Evolutionary conservation across 768 basidiomycete species (phyloP).

Genomic region (Collybiopsis luxurians): DNA sequence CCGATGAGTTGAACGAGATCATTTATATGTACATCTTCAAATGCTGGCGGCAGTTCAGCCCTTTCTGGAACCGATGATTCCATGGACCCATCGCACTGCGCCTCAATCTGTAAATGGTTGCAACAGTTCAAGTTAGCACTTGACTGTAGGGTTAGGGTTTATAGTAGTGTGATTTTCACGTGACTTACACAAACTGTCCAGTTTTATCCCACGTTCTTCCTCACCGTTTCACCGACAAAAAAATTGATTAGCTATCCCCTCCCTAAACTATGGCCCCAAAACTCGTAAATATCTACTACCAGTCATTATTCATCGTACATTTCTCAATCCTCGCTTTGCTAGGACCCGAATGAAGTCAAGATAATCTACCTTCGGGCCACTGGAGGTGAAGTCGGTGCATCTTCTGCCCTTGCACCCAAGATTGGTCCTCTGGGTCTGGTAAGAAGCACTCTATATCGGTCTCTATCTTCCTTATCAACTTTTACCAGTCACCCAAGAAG

Average conservation of each 20-base stretch:
- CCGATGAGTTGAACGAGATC: conserved; percentile 87
- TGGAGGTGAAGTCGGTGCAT: conserved; percentile 99
- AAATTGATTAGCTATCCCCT: conserved; percentile 8
- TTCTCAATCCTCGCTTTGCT: conserved; percentile 6
- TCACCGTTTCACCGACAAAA: neutral
- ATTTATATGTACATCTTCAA: conserved; percentile 83
- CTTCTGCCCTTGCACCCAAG: conserved; percentile 97
- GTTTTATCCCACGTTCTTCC: conserved; percentile 27
- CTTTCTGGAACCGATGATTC: conserved; percentile 63
- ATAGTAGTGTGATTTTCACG: conserved; percentile 9
- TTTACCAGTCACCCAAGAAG: conserved; percentile 92
- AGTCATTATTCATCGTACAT: neutral
- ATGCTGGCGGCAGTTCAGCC: conserved; percentile 79
- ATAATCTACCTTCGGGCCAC: conserved; percentile 98
- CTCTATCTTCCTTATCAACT: conserved; percentile 1
- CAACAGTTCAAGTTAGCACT: no score
- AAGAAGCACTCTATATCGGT: conserved; percentile 39
- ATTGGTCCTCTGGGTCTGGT: conserved; percentile 99
- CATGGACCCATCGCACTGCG: conserved; percentile 78
- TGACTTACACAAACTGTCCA: conserved; percentile 45
- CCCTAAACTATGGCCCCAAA: conserved; percentile 69
- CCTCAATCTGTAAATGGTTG: neutral
- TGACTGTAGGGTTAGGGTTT: no score
- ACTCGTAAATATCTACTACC: conserved; percentile 42
- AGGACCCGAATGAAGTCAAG: conserved; percentile 98